Evolutionary conservation across 2,329 filamentous ascomycete genomes (phyloP), one percentile per base, ranked within the genome.

Genomic region (Coniochaeta prunicola): DNA sequence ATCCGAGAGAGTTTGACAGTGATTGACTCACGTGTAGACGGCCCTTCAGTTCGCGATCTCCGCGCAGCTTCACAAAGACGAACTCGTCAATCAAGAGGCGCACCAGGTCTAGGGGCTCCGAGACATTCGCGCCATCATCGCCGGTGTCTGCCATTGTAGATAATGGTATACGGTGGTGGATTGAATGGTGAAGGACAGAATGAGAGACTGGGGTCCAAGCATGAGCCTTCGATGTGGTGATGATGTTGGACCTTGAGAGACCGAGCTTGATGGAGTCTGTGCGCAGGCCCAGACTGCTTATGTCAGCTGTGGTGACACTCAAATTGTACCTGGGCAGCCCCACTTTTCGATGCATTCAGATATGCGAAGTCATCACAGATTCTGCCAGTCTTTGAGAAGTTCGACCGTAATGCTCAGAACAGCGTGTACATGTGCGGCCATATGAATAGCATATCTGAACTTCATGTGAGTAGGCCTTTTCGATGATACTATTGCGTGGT

Each of bases 51-150:
- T 99, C 94, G 64, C 94, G 86, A 74, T 99, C 94, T 67, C 94
- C 94, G 70, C 94, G 85, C 64, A 99, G 82, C 83, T 97, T 97
- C 65, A 99, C 93, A 75, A 97, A 96, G 57, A 99, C 94, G 53
- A 94, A 86, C 76, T 99, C 94, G 74, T 97, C 93, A 54, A 99
- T 84, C 66, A 93, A 91, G 59, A 99, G 85, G 66, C 92, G 91
- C 66, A 99, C 94, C 45, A 99, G 86, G 74, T 97, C 94, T 70
- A 99, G 88, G 58, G 96, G 93, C 78, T 99, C 93, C 57, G 92
- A 87, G 59, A 92, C 89, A 59, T 89, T 83, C 66, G 81, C 80
- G 60, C 84, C 80, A 65, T 87, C 85, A 70, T 92, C 89, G 70
- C 89, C 90, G 63, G 80, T 83, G 75, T 96, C 92, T 67, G 92